Base-by-base conservation (phyloP, 805 yeast species). In the Dipodascus geniculatus region DNA sequence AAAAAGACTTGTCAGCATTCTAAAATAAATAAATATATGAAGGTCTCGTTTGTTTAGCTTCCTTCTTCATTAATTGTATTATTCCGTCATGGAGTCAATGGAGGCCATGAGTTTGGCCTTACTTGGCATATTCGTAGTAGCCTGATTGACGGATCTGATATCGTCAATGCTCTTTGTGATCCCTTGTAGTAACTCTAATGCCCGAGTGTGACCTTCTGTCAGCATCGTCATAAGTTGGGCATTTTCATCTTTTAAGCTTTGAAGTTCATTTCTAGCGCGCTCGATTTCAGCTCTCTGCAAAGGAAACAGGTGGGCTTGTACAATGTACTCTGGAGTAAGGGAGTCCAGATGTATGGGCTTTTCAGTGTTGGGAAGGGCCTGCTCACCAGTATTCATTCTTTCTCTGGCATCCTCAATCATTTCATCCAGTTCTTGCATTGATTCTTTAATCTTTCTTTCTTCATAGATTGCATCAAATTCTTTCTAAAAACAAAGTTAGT, bases 401-500 rank as follows among this genome's bases (percentile, higher is more conserved):
- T 55, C 52, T 42, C 66, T 63, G 0, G 79, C 71, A 38, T 65
- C 71, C 8, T 57, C 60, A 9, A 73, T 65, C 35, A 78, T 66
- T 20, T 63, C 63, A 49, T 74, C 75, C 22, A 76, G 61, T 31
- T 67, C 70, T 48, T 64, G 63, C 31, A 74, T 58, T 57, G 72
- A 74, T 35, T 58, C 56, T 44, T 67, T 60, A 0, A 73, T 68
- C 31, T 66, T 60, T 31, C 76, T 61, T 48, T 82, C 85, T 9
- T 65, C 64, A 61, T 77, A 73, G 4, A 82, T 78, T 51, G 75
- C 74, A 11, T 76, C 75, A 57, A 81, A 80, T 59, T 82, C 86
- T 51, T 74, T 69, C 48, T 51, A 33, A 28, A 8, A 8, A 28
- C 14, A 28, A n/a, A n/a, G n/a, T n/a, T n/a, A n/a, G n/a, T 4